Percentiles rank a stretch among this genome's conserved stretches.
Evolutionary conservation across 768 basidiomycete genomes (phyloP).

Genomic region (Naganishia onofrii): DNA sequence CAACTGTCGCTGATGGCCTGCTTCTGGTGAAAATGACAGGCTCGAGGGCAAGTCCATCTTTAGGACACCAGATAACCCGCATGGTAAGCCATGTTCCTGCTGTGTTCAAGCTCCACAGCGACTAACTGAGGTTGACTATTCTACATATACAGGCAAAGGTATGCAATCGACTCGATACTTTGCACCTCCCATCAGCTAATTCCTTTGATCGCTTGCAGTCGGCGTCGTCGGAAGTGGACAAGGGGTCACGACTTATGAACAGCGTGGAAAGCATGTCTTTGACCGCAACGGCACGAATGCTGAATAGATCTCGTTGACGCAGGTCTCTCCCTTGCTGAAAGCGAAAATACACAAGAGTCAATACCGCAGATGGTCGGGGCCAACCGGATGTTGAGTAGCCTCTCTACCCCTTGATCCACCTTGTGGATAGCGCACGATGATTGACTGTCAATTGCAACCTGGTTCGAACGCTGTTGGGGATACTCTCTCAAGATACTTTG

Average conservation of each 20-base stretch:
- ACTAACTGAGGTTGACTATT: constrained; percentile 5
- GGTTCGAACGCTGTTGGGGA: not conserved
- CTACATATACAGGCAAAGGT: constrained; percentile 35
- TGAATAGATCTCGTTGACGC: constrained; percentile 18
- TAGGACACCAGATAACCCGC: constrained; percentile 48
- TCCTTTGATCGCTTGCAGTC: constrained; percentile 36
- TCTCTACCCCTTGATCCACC: constrained; percentile 18
- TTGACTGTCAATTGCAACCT: constrained; percentile 5
- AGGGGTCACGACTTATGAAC: constrained; percentile 49
- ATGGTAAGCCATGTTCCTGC: constrained; percentile 36
- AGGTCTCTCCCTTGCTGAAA: not conserved
- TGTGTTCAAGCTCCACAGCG: constrained; percentile 1
- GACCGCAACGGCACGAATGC: constrained; percentile 8
- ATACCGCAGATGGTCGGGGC: too few species aligned
- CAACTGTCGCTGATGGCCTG: not conserved
- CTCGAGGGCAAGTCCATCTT: constrained; percentile 51
- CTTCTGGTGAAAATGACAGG: constrained; percentile 30
- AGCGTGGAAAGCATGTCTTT: constrained; percentile 50
- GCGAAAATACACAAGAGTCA: not conserved
- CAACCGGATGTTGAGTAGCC: constrained; percentile 23
- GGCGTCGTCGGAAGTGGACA: constrained; percentile 51
- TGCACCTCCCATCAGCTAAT: not conserved
- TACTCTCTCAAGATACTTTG: not conserved
- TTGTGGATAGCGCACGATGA: constrained; percentile 5
- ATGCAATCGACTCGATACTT: not conserved